Percentiles rank a stretch among this genome's conserved stretches.
phyloP scores from a whole-genome alignment of 805 yeast genomes.

The Blastobotrys peoriensis region DNA sequence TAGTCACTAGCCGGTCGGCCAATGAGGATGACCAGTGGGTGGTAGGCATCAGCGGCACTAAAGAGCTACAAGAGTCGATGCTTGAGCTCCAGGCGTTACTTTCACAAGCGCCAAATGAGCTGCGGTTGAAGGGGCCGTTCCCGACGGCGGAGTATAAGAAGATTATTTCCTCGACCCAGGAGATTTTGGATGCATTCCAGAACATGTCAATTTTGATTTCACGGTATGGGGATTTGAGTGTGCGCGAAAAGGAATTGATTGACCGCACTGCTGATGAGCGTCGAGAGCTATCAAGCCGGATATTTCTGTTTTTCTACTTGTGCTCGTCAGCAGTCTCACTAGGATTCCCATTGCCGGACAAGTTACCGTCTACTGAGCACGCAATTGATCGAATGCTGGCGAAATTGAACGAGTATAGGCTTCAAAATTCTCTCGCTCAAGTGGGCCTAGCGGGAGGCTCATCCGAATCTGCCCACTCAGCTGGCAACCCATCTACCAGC shows the following conservation, averaged over 20 bases:
- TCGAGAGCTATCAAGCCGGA: constrained; percentile 61
- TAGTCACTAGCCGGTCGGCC: neutral
- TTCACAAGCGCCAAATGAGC: constrained; percentile 69
- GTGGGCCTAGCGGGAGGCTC: constrained; percentile 20
- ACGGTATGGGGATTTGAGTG: constrained; percentile 49
- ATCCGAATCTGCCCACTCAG: neutral
- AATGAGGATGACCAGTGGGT: constrained; percentile 5
- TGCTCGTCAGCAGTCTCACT: constrained; percentile 61
- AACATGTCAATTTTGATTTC: constrained; percentile 64
- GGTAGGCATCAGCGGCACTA: constrained; percentile 27
- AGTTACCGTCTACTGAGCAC: constrained; percentile 71
- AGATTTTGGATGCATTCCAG: constrained; percentile 68
- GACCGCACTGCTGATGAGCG: constrained; percentile 46
- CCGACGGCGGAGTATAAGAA: constrained; percentile 47
- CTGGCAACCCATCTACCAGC: neutral
- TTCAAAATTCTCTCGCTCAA: constrained; percentile 27
- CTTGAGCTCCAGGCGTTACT: constrained; percentile 53
- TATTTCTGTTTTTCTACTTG: constrained; percentile 65
- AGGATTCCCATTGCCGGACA: constrained; percentile 71
- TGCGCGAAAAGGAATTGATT: constrained; percentile 52
- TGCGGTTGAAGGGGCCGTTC: constrained; percentile 68
- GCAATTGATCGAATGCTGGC: constrained; percentile 63
- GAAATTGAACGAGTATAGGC: constrained; percentile 56
- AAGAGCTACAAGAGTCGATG: constrained; percentile 49
- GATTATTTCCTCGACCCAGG: constrained; percentile 51